These are phyloP conservation scores for Chaetomium globosum DNA, from an alignment of 2,329 filamentous ascomycete genomes.

Conservation along the genomic window DNA sequence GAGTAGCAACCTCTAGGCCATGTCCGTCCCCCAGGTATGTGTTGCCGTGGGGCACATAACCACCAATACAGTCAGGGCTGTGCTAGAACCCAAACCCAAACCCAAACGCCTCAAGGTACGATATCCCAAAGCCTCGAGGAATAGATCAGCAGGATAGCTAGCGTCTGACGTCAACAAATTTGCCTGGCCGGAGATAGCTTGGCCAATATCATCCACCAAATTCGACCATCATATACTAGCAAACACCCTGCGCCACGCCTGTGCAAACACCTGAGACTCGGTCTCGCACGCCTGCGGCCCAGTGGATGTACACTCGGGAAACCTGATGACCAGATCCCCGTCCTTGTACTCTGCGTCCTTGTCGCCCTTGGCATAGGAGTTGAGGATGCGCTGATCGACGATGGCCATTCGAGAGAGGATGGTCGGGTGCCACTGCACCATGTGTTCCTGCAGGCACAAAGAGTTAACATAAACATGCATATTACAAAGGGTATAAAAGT, in stretches of 20 bases:
- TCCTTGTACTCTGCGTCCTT: conserved; percentile 71
- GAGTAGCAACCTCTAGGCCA: not conserved
- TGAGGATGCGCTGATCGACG: conserved; percentile 82
- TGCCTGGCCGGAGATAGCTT: not conserved
- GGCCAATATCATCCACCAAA: not conserved
- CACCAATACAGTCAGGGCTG: not conserved
- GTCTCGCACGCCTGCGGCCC: conserved; percentile 67
- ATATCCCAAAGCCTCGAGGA: conserved; percentile 1
- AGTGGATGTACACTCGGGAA: conserved; percentile 68
- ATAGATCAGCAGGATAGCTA: not conserved
- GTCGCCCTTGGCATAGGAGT: conserved; percentile 67
- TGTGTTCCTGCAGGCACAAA: conserved; percentile 65
- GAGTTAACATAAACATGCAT: conserved; percentile 37
- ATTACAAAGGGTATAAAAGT: not conserved
- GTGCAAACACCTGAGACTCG: conserved; percentile 62
- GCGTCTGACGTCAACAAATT: not conserved
- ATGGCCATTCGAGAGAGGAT: conserved; percentile 87
- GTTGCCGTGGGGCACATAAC: not conserved
- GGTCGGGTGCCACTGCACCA: conserved; percentile 95
- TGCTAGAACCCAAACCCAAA: not conserved
- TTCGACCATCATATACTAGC: conserved; percentile 51
- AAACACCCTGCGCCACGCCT: conserved; percentile 52
- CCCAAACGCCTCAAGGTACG: not conserved
- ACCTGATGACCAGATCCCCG: conserved; percentile 81
- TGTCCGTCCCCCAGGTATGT: not conserved